A percentile compares a stretch with the other conserved stretches of the same genome.
These are phyloP conservation scores for Phytopythium montanum DNA, from an alignment of 352 stramenopile species.

Conservation along the genomic window DNA sequence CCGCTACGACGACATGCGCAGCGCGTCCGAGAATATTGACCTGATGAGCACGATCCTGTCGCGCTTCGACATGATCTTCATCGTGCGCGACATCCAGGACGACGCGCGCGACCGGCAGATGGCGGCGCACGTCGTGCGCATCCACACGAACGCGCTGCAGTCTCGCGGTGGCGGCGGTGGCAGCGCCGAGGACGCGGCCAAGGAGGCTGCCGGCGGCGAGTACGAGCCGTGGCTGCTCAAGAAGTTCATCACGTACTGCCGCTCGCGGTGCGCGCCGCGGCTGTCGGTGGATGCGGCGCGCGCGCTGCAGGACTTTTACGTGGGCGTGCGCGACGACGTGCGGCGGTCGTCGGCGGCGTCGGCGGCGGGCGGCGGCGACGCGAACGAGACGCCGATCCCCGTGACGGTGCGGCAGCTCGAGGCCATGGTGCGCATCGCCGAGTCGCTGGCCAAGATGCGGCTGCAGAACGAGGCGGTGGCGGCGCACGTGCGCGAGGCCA, in stretches of 20 bases:
- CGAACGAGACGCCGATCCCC: slow-evolving; percentile 85
- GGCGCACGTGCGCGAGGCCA: slow-evolving; percentile 95
- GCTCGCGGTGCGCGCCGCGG: slow-evolving; percentile 90
- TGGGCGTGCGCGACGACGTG: slow-evolving; percentile 96
- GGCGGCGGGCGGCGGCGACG: slow-evolving; percentile 12
- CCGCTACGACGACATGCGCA: slow-evolving; percentile 98
- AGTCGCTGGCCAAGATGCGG: slow-evolving; percentile 98
- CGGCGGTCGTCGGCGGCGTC: slow-evolving; percentile 74
- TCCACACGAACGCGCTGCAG: slow-evolving; percentile 91
- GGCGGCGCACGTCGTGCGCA: slow-evolving; percentile 97
- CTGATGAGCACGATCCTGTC: slow-evolving; percentile 99
- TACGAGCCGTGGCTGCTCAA: slow-evolving; percentile 93
- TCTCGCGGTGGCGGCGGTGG: slow-evolving; percentile 15
- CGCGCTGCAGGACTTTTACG: slow-evolving; percentile 96
- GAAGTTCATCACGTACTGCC: slow-evolving; percentile 98
- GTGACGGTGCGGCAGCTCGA: slow-evolving; percentile 99
- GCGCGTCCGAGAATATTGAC: slow-evolving; percentile 98
- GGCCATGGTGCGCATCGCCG: slow-evolving; percentile 95
- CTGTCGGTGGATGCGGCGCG: slow-evolving; percentile 91
- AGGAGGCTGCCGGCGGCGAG: slow-evolving; percentile 41
- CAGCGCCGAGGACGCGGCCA: slow-evolving; percentile 18
- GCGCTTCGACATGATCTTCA: slow-evolving; percentile 99
- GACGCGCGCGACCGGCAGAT: slow-evolving; percentile 96
- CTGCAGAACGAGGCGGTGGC: slow-evolving; percentile 81
- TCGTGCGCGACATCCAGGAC: slow-evolving; percentile 98